Conservation (phyloP, 2,329 filamentous ascomycete genomes). For the Diaporthe australafricana region DNA sequence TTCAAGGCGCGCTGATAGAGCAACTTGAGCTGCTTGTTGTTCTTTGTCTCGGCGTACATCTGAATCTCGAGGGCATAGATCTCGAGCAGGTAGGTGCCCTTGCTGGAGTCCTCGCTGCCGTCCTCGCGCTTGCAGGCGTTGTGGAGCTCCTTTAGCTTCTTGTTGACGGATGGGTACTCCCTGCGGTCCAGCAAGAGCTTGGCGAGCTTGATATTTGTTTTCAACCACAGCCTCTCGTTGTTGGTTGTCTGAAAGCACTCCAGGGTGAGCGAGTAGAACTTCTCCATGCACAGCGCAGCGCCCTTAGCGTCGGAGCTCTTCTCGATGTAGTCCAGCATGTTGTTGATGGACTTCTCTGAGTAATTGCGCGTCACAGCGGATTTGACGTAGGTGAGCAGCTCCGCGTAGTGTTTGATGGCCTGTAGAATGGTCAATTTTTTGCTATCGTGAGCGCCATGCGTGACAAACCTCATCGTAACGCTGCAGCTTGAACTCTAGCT, state of each 20-base stretch:
- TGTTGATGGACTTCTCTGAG: slow-evolving; percentile 99
- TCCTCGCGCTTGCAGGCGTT: slow-evolving; percentile 88
- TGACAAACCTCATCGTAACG: slow-evolving; percentile 79
- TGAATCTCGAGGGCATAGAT: slow-evolving; percentile 98
- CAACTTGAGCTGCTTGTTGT: slow-evolving; percentile 96
- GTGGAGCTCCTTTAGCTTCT: slow-evolving; percentile 90
- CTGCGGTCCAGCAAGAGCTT: slow-evolving; percentile 92
- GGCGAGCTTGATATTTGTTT: slow-evolving; percentile 97
- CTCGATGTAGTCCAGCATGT: slow-evolving; percentile 98
- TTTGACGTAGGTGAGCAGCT: slow-evolving; percentile 97
- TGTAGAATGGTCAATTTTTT: slow-evolving; percentile 52
- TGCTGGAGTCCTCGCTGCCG: slow-evolving; percentile 90
- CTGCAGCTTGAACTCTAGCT: slow-evolving; percentile 94
- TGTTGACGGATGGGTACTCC: slow-evolving; percentile 82
- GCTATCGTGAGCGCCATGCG: slow-evolving; percentile 8
- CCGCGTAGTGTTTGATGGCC: slow-evolving; percentile 92
- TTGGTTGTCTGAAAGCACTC: slow-evolving; percentile 97
- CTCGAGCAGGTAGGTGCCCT: slow-evolving; percentile 95
- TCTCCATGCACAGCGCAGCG: slow-evolving; percentile 86
- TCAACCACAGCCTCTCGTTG: slow-evolving; percentile 96
- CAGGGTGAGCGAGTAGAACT: slow-evolving; percentile 94
- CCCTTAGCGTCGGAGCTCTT: slow-evolving; percentile 82
- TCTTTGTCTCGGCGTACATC: slow-evolving; percentile 96
- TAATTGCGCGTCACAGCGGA: slow-evolving; percentile 97
- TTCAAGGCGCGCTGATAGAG: slow-evolving; percentile 92